Percentiles rank a stretch among this genome's conserved stretches.
Conservation (phyloP, 2,329 filamentous ascomycete genomes). For the Annulohypoxylon truncatum region DNA sequence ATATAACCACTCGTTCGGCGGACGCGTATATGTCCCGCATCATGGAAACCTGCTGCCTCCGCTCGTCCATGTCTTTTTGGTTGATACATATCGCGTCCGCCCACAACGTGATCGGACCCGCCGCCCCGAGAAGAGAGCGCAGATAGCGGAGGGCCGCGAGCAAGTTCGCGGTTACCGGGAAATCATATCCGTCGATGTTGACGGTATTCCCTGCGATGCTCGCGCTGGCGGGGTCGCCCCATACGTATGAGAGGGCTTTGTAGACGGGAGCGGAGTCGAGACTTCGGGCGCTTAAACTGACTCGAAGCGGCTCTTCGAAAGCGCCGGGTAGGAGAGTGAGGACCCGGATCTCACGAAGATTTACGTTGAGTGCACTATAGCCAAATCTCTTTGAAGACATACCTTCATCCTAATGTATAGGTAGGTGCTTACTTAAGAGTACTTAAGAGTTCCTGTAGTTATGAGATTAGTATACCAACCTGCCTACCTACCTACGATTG, state of each 20-base stretch:
- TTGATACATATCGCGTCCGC: conserved; percentile 39
- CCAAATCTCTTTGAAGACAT: conserved; percentile 1
- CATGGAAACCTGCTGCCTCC: conserved; percentile 26
- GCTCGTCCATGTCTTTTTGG: conserved; percentile 26
- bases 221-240: conserved; percentile 26
- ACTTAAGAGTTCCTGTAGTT: too few species aligned
- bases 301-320: conserved; percentile 10
- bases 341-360: conserved; percentile 9
- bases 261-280: conserved; percentile 15
- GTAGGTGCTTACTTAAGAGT: too few species aligned
- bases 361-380: conserved; percentile 24
- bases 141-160: conserved; percentile 16
- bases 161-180: conserved; percentile 29
- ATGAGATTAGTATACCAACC: too few species aligned
- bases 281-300: background rate
- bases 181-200: conserved; percentile 13
- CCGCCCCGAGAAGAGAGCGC: conserved; percentile 4
- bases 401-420: too few species aligned
- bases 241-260: conserved; percentile 40
- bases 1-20: conserved; percentile 29
- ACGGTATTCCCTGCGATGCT: conserved; percentile 11
- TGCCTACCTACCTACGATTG: too few species aligned
- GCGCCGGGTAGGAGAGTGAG: conserved; percentile 3
- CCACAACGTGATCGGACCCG: conserved; percentile 24
- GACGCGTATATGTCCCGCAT: conserved; percentile 36